Percentiles rank a stretch among this genome's conserved stretches.
These are phyloP conservation scores for Plasmopara viticola DNA, from an alignment of 352 stramenopile species.

Conservation along the genomic window DNA sequence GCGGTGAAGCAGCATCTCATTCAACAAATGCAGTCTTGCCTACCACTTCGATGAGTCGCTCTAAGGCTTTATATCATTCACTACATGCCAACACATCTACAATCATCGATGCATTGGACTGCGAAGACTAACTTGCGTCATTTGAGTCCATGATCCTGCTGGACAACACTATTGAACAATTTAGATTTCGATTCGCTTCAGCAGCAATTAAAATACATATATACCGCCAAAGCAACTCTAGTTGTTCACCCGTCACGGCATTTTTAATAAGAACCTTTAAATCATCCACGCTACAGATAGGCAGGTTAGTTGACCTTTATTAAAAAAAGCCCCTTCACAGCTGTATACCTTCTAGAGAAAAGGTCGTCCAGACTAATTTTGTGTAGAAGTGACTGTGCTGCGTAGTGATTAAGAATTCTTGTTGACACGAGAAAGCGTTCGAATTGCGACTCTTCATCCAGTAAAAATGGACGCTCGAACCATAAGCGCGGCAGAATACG, in stretches of 20 bases:
- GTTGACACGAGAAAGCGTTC: slow-evolving; percentile 72
- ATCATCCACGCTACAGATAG: slow-evolving; percentile 25
- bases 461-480: slow-evolving; percentile 64
- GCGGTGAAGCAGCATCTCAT: too few relatives aligned
- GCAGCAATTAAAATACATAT: neutral
- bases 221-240: slow-evolving; percentile 44
- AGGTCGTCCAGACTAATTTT: slow-evolving; percentile 57
- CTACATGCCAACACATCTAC: neutral
- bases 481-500: slow-evolving; percentile 57
- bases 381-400: slow-evolving; percentile 63
- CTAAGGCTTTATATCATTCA: neutral
- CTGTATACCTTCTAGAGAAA: slow-evolving; percentile 32
- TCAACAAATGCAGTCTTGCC: too few relatives aligned
- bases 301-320: slow-evolving; percentile 2
- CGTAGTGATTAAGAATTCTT: slow-evolving; percentile 48
- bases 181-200: neutral
- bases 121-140: neutral
- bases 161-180: slow-evolving; percentile 16
- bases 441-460: slow-evolving; percentile 72
- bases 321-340: neutral
- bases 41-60: neutral
- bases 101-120: neutral
- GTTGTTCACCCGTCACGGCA: slow-evolving; percentile 31
- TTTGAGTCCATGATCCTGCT: slow-evolving; percentile 27
- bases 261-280: slow-evolving; percentile 32